Evolutionary conservation across 257 asterid genomes (phyloP), one percentile per base, ranked within the genome.

Genomic region (Nemophila menziesii): DNA sequence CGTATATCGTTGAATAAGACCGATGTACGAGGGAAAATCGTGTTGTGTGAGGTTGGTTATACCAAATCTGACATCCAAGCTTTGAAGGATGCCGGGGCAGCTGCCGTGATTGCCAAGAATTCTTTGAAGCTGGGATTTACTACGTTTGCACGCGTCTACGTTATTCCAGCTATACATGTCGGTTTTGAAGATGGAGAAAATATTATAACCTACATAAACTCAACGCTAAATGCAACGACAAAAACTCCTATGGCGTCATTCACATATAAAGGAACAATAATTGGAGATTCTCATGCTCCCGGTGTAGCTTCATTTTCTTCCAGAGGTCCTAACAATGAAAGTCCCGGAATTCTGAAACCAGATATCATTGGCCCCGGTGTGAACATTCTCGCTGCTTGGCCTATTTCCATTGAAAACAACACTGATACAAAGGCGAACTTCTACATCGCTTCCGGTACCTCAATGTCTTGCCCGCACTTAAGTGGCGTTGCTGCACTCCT

Each of bases 311-410:
- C 40, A 1, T 75, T 69, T 48, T 79, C 92, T 0, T 44, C 82
- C 3, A 48, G 82, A 5, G 93, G 85, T 1, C 89, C 90, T 0
- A 69, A 26, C 23, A 0, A 0, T 1, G 15, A 12, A 1, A 71
- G 72, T 27, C 78, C 44, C 0, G 84, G 89, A 0, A 77, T 80
- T 34, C 40, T 80, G 19, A 80, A 80, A 37, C 93, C 85, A 0
- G 90, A 80, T 17, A 68, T 80, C 3, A 23, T 77, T 4, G 82
- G 82, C 34, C 93, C 90, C 0, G 90, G 86, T 0, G 67, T 53
- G 38, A 74, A 67, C 48, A 68, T 80, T 38, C 52, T 76, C 0
- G 80, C 80, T 0, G 74, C 80, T 7, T 80, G 77, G 72, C 71
- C 71, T 3, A 2, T 20, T 5, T 68, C 74, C 0, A 22, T 69